Conservation (phyloP, 768 basidiomycete genomes). For the Boletus pseudo-olivaceus region DNA sequence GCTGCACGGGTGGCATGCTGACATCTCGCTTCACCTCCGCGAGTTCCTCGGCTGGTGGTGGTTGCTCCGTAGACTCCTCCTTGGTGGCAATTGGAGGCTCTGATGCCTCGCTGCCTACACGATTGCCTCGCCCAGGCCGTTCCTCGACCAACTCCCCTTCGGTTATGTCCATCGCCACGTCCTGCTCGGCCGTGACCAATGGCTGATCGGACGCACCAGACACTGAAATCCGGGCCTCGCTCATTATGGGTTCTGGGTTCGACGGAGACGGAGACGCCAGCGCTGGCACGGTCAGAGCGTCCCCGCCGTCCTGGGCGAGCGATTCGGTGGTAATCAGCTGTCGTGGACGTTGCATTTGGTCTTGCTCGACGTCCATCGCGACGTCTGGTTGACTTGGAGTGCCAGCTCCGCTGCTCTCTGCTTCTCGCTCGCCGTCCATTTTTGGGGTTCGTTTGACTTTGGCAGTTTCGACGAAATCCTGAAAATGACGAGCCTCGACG, state of each 20-base stretch:
- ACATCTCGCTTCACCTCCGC: slow-evolving; percentile 21
- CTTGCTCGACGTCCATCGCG: slow-evolving; percentile 25
- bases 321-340: background rate
- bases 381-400: background rate
- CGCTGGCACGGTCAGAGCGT: background rate
- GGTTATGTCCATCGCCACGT: slow-evolving; percentile 23
- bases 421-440: slow-evolving; percentile 24
- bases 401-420: background rate
- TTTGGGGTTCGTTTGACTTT: slow-evolving; percentile 9
- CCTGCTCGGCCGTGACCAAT: slow-evolving; percentile 20
- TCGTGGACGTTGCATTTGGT: slow-evolving; percentile 4
- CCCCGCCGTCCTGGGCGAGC: slow-evolving; percentile 1
- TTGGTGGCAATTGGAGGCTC: slow-evolving; percentile 1
- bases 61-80: slow-evolving; percentile 7
- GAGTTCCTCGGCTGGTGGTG: slow-evolving; percentile 10
- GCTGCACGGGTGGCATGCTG: slow-evolving; percentile 21
- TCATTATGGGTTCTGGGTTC: slow-evolving; percentile 11
- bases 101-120: background rate
- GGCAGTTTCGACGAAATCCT: slow-evolving; percentile 14
- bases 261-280: background rate
- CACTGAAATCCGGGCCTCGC: background rate
- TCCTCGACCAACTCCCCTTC: slow-evolving; percentile 17
- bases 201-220: slow-evolving; percentile 21
- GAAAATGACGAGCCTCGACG: slow-evolving; percentile 24
- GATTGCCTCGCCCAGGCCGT: slow-evolving; percentile 10